Evolutionary conservation across 2,329 filamentous ascomycete species (phyloP).

Genomic region (Colletotrichum chrysophilum): DNA sequence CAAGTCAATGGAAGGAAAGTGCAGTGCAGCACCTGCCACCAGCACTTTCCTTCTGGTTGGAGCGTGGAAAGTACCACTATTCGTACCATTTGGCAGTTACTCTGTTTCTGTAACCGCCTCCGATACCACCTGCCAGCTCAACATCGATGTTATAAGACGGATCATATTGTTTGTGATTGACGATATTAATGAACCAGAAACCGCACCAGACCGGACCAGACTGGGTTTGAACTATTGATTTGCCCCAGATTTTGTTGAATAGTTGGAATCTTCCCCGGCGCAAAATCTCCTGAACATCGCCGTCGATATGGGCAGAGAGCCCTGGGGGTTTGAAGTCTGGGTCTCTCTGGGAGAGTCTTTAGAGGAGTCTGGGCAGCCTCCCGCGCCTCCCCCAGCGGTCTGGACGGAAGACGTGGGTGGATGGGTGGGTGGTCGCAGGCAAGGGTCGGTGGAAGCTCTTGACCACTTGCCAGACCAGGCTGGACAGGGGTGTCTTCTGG

Average conservation of each 20-base stretch:
- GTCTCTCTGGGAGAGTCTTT: not conserved
- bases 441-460: not conserved
- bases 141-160: not conserved
- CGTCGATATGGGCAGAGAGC: not conserved
- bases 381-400: not conserved
- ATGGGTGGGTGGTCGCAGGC: not conserved
- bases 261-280: not conserved
- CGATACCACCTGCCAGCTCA: not conserved
- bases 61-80: not conserved
- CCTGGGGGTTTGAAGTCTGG: not conserved
- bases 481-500: not conserved
- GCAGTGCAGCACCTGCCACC: not conserved
- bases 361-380: not conserved
- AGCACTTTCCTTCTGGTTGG: not conserved
- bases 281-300: not conserved
- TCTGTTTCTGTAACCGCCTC: not conserved
- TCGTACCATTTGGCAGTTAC: not conserved
- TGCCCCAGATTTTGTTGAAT: not conserved
- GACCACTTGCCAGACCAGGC: not conserved
- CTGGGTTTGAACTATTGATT: not conserved
- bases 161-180: not conserved
- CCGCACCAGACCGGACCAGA: not conserved
- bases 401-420: not conserved
- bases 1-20: not conserved
- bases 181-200: not conserved